Evolutionary conservation across 1,284 basidiomycete species (phyloP).

Genomic region (Apiotrichum sp.): DNA sequence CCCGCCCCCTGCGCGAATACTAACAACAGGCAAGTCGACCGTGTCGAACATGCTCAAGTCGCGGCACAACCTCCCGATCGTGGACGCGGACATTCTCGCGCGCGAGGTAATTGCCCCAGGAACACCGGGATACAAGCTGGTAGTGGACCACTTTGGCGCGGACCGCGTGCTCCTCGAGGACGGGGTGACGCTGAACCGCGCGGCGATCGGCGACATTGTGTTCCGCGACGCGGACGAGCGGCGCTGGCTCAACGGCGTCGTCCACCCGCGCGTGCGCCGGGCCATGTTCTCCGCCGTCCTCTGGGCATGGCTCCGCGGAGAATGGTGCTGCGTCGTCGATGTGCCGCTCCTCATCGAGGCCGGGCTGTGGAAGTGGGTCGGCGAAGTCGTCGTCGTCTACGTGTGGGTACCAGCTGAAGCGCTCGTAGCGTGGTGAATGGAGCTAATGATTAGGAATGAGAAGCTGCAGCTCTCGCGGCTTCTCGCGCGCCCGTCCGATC

Average conservation of each 20-base stretch:
- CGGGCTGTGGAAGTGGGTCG: slow-evolving; percentile 78
- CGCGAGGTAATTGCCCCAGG: slow-evolving; percentile 82
- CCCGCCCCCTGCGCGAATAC: neutral
- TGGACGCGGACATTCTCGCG: slow-evolving; percentile 89
- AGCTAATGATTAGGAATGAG: slow-evolving; percentile 34
- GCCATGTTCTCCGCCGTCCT: slow-evolving; percentile 68
- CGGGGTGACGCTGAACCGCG: slow-evolving; percentile 66
- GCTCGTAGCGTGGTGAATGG: too few relatives aligned
- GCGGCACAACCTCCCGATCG: slow-evolving; percentile 61
- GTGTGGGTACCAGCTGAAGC: slow-evolving; percentile 32
- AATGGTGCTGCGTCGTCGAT: slow-evolving; percentile 76
- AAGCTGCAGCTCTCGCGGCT: slow-evolving; percentile 69
- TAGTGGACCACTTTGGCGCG: slow-evolving; percentile 66
- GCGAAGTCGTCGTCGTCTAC: slow-evolving; percentile 78
- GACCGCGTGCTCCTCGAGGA: slow-evolving; percentile 59
- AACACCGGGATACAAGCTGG: slow-evolving; percentile 62
- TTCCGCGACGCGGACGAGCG: slow-evolving; percentile 73
- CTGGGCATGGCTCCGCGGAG: slow-evolving; percentile 67
- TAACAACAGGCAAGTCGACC: slow-evolving; percentile 63
- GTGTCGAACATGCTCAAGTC: slow-evolving; percentile 66
- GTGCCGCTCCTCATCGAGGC: slow-evolving; percentile 92
- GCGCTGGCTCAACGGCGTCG: slow-evolving; percentile 70
- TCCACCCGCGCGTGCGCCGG: slow-evolving; percentile 79
- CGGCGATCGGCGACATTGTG: slow-evolving; percentile 75
- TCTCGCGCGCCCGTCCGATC: slow-evolving; percentile 60